Conservation (phyloP, 371 early-diverging fungal genomes). For the Rhizopus delemar region DNA sequence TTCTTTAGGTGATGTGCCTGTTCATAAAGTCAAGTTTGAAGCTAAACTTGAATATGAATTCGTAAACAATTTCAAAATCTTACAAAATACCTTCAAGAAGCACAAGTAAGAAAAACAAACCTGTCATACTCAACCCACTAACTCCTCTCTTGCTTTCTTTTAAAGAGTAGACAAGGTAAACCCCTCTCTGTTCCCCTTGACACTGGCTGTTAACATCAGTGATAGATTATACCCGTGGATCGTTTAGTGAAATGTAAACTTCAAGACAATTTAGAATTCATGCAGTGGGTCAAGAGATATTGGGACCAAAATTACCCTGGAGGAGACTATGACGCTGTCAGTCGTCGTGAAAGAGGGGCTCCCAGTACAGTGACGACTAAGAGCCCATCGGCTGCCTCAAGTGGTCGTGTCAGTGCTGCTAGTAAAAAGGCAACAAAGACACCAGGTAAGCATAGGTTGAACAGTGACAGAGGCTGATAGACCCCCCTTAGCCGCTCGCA, state of each 20-base stretch:
- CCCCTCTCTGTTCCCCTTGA: neutral
- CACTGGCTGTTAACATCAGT: neutral
- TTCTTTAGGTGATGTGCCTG: conserved; percentile 65
- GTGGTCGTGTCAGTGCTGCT: conserved; percentile 28
- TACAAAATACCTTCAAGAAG: conserved; percentile 80
- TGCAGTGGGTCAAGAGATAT: conserved; percentile 89
- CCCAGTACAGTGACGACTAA: conserved; percentile 24
- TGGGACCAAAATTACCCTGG: conserved; percentile 87
- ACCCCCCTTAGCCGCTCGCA: conserved; percentile 23
- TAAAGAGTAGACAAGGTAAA: conserved; percentile 28
- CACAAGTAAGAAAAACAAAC: conserved; percentile 58
- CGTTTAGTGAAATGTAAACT: conserved; percentile 86
- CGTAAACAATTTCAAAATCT: conserved; percentile 87
- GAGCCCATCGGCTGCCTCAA: conserved; percentile 6
- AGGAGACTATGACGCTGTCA: conserved; percentile 77
- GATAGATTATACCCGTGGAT: conserved; percentile 79
- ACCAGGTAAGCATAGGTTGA: conserved; percentile 17
- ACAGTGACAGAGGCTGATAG: neutral
- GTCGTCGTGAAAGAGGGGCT: conserved; percentile 79
- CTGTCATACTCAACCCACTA: no score
- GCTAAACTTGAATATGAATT: conserved; percentile 93
- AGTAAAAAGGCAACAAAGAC: conserved; percentile 23
- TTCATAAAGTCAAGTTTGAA: conserved; percentile 86
- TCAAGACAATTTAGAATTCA: conserved; percentile 95
- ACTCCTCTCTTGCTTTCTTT: neutral